Base-by-base conservation (phyloP, 352 stramenopile genomes). In the Phytophthora ohioensis region DNA sequence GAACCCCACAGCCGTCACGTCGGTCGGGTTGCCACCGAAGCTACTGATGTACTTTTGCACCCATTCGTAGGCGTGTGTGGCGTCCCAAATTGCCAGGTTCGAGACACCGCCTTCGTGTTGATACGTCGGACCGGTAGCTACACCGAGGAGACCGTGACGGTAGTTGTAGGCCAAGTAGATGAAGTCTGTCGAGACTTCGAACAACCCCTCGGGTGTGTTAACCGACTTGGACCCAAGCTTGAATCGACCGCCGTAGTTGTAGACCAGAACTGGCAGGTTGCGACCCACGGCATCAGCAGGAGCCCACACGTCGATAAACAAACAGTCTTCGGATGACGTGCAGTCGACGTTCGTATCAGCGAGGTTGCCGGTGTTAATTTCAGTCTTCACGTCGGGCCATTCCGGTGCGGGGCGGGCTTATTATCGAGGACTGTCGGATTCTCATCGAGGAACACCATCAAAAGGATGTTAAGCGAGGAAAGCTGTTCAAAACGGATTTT, bases 131-230 rank as follows among this genome's bases (percentile, higher is more conserved):
- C 67, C 73, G 0, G 47, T 62, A 3, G 66, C 45, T 21, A 78
- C 46, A 27, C 75, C 69, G 0, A 69, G 65, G 42, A 78, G 27
- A 0, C 71, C 68, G 3, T 76, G 53, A 47, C 75, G 75, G 62
- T 82, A 82, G 64, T 82, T 82, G 71, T 73, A 78, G 6, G 60
- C 60, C 2, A 82, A 71, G 68, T 69, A 75, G 30, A 82, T 39
- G 10, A 82, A 76, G 58, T 82, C 54, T 8, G 70, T 64, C 32
- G 49, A 67, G 9, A 77, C 42, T 10, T 65, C 53, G 5, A 76
- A 76, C 11, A 73, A 58, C 0, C 69, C 69, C 17, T 76, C 58
- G 5, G 69, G 69, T 0, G 69, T 76, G 51, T 57, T 63, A 4
- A 57, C 11, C 5, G 48, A 49, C 41, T 76, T 73, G 53, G 63